These are phyloP conservation scores for Pseudevernia furfuracea DNA, from an alignment of 495 filamentous ascomycete genomes.

Conservation along the genomic window DNA sequence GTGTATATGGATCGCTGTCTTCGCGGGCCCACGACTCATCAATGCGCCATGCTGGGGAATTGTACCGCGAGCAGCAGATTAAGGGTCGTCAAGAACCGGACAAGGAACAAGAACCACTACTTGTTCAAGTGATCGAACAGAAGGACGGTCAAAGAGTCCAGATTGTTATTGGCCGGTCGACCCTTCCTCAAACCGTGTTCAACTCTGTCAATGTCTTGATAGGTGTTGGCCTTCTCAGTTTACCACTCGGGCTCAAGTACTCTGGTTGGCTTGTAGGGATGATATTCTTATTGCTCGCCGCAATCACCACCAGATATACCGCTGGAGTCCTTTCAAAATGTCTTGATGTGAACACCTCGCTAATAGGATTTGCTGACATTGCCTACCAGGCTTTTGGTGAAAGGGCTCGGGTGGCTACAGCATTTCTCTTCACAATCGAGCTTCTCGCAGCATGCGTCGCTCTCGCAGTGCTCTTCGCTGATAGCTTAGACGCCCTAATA, in stretches of 20 bases:
- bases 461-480: constrained; percentile 86
- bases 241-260: constrained; percentile 85
- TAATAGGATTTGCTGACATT: constrained; percentile 86
- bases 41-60: constrained; percentile 60
- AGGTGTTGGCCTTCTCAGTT: constrained; percentile 78
- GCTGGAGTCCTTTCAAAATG: constrained; percentile 82
- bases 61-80: constrained; percentile 65
- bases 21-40: constrained; percentile 60
- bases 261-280: constrained; percentile 86
- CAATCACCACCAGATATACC: constrained; percentile 73
- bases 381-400: constrained; percentile 90
- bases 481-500: constrained; percentile 74
- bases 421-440: constrained; percentile 81
- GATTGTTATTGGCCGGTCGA: constrained; percentile 83
- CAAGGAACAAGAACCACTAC: constrained; percentile 65
- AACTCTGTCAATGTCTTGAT: constrained; percentile 95
- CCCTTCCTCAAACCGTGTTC: constrained; percentile 89
- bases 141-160: constrained; percentile 80
- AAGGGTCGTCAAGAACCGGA: constrained; percentile 41
- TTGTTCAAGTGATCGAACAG: constrained; percentile 76
- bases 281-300: constrained; percentile 62
- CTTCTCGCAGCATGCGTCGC: constrained; percentile 85
- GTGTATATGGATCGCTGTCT: constrained; percentile 69
- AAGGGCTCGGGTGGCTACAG: constrained; percentile 68
- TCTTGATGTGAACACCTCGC: constrained; percentile 72